Conservation (phyloP, 2,329 filamentous ascomycete species). For the Basipetospora chlamydospora region DNA sequence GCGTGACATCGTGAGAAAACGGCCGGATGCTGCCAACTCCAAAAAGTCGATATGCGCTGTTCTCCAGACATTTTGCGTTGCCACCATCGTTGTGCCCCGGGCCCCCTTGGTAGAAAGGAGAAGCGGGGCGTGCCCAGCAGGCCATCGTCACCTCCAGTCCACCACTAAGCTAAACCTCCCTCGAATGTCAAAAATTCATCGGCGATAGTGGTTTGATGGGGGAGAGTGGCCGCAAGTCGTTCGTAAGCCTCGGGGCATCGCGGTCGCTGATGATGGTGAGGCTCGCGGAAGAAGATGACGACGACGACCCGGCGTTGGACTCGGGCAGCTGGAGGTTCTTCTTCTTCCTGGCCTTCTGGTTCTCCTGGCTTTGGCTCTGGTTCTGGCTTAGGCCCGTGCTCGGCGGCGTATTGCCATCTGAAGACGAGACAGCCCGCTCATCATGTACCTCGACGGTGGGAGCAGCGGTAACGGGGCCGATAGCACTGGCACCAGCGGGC, state of each 20-base stretch:
- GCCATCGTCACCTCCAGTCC: no score
- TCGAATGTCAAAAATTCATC: constrained; percentile 44
- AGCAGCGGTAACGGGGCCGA: no score
- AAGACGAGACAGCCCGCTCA: constrained; percentile 33
- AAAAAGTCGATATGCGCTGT: no score
- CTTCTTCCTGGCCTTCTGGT: constrained; percentile 23
- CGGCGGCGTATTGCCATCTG: constrained; percentile 46
- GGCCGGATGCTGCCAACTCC: no score
- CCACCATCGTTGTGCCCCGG: no score
- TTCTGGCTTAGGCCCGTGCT: not conserved
- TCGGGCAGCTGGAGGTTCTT: constrained; percentile 25
- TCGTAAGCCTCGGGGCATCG: constrained; percentile 12
- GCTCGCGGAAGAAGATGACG: constrained; percentile 29
- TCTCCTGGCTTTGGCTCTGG: not conserved
- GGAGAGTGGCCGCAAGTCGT: constrained; percentile 41
- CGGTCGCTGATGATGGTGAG: constrained; percentile 30
- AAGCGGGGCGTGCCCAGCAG: no score
- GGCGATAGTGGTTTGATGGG: constrained; percentile 54
- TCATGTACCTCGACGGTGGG: no score
- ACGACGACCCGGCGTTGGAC: constrained; percentile 28
- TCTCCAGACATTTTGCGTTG: no score
- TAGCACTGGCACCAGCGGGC: constrained; percentile 6
- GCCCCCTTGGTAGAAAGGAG: no score
- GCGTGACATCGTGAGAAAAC: constrained; percentile 21
- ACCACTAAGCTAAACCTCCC: no score